Percentiles rank a stretch among this genome's conserved stretches.
These are phyloP conservation scores for Veloporphyrellus conicus DNA, from an alignment of 1,284 basidiomycete genomes.

Conservation along the genomic window DNA sequence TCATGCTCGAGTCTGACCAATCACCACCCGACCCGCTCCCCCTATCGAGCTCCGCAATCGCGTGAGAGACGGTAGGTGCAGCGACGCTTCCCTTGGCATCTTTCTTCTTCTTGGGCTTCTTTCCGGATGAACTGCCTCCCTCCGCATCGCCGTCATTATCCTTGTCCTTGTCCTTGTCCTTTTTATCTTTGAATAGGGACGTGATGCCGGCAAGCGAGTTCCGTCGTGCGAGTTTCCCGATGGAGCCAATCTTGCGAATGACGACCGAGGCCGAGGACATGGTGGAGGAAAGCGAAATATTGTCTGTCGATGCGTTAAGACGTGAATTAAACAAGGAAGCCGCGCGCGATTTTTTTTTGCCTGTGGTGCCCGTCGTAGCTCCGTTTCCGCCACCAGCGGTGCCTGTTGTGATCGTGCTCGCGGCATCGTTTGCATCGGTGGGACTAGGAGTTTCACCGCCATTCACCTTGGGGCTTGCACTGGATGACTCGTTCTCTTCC, in stretches of 20 bases:
- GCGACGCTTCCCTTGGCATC: constrained; percentile 62
- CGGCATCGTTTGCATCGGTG: constrained; percentile 27
- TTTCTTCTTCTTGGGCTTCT: constrained; percentile 47
- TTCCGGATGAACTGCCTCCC: constrained; percentile 37
- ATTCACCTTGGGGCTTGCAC: constrained; percentile 30
- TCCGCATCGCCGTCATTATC: constrained; percentile 48
- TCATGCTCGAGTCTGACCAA: constrained; percentile 57
- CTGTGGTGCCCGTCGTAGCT: constrained; percentile 38
- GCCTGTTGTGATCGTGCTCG: constrained; percentile 24
- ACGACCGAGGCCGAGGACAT: constrained; percentile 95
- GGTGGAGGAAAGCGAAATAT: constrained; percentile 95
- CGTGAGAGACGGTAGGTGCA: constrained; percentile 77
- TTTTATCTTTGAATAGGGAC: constrained; percentile 92
- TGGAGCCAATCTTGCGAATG: constrained; percentile 93
- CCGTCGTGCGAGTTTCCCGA: constrained; percentile 86
- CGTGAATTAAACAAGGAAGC: constrained; percentile 83
- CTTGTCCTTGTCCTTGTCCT: constrained; percentile 49
- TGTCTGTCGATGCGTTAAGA: constrained; percentile 92
- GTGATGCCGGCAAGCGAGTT: constrained; percentile 91
- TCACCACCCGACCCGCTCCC: constrained; percentile 43
- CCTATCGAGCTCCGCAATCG: constrained; percentile 83
- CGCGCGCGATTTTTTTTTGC: constrained; percentile 66
- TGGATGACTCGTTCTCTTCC: constrained; percentile 46
- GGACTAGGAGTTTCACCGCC: constrained; percentile 20
- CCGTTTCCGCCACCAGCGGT: constrained; percentile 6